Evolutionary conservation across 1,284 basidiomycete genomes (phyloP).

Genomic region (Malassezia equina): DNA sequence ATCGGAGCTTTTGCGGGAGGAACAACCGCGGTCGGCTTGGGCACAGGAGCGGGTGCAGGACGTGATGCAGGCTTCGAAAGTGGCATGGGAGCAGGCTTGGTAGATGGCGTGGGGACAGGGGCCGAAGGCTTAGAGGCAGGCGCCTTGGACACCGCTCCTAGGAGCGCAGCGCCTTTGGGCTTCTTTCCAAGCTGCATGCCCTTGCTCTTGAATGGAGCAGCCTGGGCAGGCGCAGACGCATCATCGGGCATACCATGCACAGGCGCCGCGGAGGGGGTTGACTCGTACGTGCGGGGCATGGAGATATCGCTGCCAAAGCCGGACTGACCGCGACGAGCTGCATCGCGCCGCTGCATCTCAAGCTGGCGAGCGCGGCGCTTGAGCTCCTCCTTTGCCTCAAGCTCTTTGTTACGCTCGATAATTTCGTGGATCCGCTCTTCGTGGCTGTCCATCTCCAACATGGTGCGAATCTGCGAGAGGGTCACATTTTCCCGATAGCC

Average conservation of each 20-base stretch:
- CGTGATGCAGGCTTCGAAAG: background rate
- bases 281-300: constrained; percentile 28
- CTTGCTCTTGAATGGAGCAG: constrained; percentile 77
- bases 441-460: constrained; percentile 96
- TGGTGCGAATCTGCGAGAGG: constrained; percentile 77
- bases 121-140: background rate
- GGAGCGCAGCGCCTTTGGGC: constrained; percentile 70
- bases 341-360: constrained; percentile 78
- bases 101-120: background rate
- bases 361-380: constrained; percentile 95
- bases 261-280: constrained; percentile 28
- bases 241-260: constrained; percentile 17
- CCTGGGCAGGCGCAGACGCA: constrained; percentile 16
- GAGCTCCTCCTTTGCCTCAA: constrained; percentile 97
- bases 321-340: constrained; percentile 33
- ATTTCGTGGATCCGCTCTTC: constrained; percentile 99
- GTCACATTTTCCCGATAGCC: constrained; percentile 91
- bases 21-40: background rate
- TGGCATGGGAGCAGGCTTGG: background rate
- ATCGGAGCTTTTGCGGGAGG: background rate
- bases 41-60: background rate
- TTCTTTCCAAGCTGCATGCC: constrained; percentile 99
- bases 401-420: constrained; percentile 96
- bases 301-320: constrained; percentile 23
- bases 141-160: constrained; percentile 67